Evolutionary conservation across 2,329 filamentous ascomycete genomes (phyloP).

Genomic region (Fusarium algeriense): DNA sequence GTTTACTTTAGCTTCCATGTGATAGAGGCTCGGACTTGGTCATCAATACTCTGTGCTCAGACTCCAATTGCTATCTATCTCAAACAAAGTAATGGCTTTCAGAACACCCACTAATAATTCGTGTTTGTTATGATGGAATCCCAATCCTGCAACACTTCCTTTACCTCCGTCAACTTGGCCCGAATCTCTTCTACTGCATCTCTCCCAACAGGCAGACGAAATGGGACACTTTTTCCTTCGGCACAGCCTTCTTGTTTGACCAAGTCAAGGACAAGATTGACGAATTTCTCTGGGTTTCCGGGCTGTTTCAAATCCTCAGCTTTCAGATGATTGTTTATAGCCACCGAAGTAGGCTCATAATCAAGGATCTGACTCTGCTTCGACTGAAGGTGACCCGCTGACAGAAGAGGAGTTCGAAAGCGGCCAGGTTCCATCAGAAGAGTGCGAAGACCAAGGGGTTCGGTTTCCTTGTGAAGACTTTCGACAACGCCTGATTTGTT

Average conservation of each 20-base stretch:
- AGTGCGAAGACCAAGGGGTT: constrained; percentile 8
- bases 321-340: not conserved
- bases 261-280: constrained; percentile 10
- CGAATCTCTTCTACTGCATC: constrained; percentile 46
- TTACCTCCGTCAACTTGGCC: constrained; percentile 41
- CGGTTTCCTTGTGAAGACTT: constrained; percentile 16
- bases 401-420: constrained; percentile 14
- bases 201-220: constrained; percentile 49
- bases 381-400: not conserved
- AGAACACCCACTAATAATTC: constrained; percentile 6
- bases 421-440: constrained; percentile 13
- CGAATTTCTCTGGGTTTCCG: constrained; percentile 6
- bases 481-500: constrained; percentile 6
- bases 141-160: constrained; percentile 41
- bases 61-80: too few relatives aligned
- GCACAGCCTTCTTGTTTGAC: constrained; percentile 10
- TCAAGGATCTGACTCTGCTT: constrained; percentile 10
- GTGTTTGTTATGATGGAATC: constrained; percentile 44
- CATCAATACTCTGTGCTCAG: too few relatives aligned
- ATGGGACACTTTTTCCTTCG: not conserved
- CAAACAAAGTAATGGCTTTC: not conserved
- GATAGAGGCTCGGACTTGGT: too few relatives aligned
- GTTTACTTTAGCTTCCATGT: too few relatives aligned
- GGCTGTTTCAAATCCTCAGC: not conserved
- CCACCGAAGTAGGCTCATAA: not conserved